Conservation (phyloP, 495 filamentous ascomycete species). For the Platismatia glauca region DNA sequence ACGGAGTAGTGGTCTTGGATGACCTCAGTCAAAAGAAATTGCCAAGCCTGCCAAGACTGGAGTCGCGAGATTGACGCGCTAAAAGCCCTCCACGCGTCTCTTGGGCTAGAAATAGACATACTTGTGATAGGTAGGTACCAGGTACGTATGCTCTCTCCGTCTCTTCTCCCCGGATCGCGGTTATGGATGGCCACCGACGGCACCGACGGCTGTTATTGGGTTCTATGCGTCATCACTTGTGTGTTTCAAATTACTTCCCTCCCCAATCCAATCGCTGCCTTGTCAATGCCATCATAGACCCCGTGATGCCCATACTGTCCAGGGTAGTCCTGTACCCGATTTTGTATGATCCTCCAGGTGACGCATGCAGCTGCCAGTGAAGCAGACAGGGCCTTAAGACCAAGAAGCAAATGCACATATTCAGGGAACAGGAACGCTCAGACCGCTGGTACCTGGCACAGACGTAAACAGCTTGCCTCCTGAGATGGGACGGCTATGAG, state of each 20-base stretch:
- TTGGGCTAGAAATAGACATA: background rate
- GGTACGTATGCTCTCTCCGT: background rate
- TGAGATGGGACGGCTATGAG: background rate
- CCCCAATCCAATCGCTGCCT: background rate
- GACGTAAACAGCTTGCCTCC: background rate
- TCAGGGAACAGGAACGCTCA: background rate
- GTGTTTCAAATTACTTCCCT: background rate
- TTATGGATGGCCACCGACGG: constrained; percentile 10
- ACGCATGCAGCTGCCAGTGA: background rate
- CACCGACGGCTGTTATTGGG: background rate
- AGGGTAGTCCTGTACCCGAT: background rate
- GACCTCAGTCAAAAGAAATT: no score
- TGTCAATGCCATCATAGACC: background rate
- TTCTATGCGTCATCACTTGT: background rate
- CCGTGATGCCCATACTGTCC: background rate
- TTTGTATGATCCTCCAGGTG: background rate
- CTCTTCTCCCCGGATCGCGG: background rate
- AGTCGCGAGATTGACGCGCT: background rate
- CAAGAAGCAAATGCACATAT: background rate
- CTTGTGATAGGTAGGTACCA: no score
- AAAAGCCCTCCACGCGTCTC: background rate
- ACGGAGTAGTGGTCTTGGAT: no score
- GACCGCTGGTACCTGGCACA: background rate
- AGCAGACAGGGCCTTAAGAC: background rate
- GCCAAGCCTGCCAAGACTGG: background rate